A percentile compares a stretch with the other conserved stretches of the same genome.
These are phyloP conservation scores for Candida maris DNA, from an alignment of 805 yeast genomes.

Conservation along the genomic window DNA sequence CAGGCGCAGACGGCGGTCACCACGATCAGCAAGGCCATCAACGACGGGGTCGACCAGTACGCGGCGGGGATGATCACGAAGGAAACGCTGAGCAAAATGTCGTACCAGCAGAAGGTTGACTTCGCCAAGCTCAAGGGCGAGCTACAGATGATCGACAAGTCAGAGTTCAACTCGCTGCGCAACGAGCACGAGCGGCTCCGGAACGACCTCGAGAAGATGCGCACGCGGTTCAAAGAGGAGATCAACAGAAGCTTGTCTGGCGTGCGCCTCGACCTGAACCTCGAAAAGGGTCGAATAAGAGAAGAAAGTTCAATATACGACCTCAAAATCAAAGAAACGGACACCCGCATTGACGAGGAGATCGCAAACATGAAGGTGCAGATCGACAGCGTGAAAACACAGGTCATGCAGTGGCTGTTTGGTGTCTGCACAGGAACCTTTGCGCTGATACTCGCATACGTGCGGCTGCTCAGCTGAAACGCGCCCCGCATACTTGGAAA, in stretches of 20 bases:
- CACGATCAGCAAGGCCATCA: constrained; percentile 69
- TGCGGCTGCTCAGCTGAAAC: constrained; percentile 50
- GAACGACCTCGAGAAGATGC: constrained; percentile 80
- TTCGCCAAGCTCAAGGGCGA: constrained; percentile 94
- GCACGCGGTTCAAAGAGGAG: constrained; percentile 84
- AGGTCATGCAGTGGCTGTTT: constrained; percentile 96
- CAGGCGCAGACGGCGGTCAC: constrained; percentile 80
- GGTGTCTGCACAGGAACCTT: constrained; percentile 99
- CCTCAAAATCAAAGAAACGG: constrained; percentile 89
- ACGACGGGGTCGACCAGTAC: constrained; percentile 74
- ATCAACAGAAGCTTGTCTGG: constrained; percentile 87
- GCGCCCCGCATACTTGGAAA: too few species aligned
- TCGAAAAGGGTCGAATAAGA: constrained; percentile 93
- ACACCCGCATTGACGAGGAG: constrained; percentile 92
- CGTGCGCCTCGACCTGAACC: constrained; percentile 82
- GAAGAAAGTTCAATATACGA: constrained; percentile 94
- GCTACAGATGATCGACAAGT: constrained; percentile 78
- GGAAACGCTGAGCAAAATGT: constrained; percentile 75
- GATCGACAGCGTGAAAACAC: constrained; percentile 91
- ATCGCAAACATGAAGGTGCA: constrained; percentile 92
- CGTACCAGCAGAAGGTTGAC: constrained; percentile 95
- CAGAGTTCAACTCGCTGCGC: constrained; percentile 76
- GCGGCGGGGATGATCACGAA: constrained; percentile 79
- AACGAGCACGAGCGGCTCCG: constrained; percentile 84
- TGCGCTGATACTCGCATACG: constrained; percentile 89